Base-by-base conservation (phyloP, 2,329 filamentous ascomycete species). In the Lasiodiplodia gonubiensis region DNA sequence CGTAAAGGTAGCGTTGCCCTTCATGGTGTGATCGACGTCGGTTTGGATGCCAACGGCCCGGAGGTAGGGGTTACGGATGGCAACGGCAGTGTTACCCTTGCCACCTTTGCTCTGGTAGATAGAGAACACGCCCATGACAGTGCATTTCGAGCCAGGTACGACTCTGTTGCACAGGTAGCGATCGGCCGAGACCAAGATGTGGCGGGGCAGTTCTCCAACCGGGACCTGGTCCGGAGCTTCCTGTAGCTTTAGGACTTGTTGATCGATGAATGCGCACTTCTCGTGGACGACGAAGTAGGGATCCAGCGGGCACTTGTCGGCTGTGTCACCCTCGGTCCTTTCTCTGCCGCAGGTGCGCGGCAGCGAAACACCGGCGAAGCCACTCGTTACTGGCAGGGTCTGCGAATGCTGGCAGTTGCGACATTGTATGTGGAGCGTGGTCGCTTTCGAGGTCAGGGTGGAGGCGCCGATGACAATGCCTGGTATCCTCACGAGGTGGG, bases 401-500 rank as follows among this genome's bases (percentile, higher is more conserved):
- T 92, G 86, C 37, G 86, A 85, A 72, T 93, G 87, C 68, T 90
- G 86, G 80, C 95, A 99, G 74, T 89, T 93, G 70, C 93, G 89
- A 82, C 95, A 99, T 79, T 96, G 89, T 63, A 99, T 91, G 69
- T 92, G 87, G 27, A 99, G 85, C 30, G 89, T 85, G 7, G 93
- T 97, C 5, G 95, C 93, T 83, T 99, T 98, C 14, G 94, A 98
- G 2, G 94, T 97, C 79, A 98, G 90, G 21, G 97, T 97, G 0
- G 94, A 97, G 55, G 95, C 95, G 55, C 95, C 94, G 71, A 99
- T 99, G 68, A 99, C 93, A 71, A 99, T 99, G 61, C 95, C 96
- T 0, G 95, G 95, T 67, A 99, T 97, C 67, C 94, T 89, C 48
- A 99, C 94, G n/a, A 99, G 90, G 72, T 93, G 90, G 5, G 94